Base-by-base conservation (phyloP, 495 filamentous ascomycete species). In the Tetracladium setigerum region DNA sequence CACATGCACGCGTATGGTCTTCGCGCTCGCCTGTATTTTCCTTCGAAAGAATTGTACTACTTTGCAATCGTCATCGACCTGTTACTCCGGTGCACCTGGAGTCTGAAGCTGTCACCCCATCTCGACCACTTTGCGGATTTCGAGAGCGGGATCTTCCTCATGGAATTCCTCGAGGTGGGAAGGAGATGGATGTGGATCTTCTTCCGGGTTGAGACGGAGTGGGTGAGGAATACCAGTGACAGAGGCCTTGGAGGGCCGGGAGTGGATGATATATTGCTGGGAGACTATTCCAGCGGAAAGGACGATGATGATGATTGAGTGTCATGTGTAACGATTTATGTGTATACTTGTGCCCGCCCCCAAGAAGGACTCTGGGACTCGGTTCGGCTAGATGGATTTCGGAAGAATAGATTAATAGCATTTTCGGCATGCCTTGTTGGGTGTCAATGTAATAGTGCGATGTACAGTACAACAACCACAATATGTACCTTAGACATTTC, bases 111-210 rank as follows among this genome's bases (percentile, higher is more conserved):
- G 10, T 77, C 78, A 35, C 81, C 88, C 24, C 82, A 84, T 56
- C 67, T 97, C 40, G 81, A 87, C 54, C 83, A 84, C 63, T 77
- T 92, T 33, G 82, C 83, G 52, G 87, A 95, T 56, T 78, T 86
- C 51, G 92, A 97, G 65, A 81, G 82, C 41, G 72, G 73, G 1
- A 82, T 97, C 32, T 98, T 95, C 62, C 49, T 88, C n/a, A 77
- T 96, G 53, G 83, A 95, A 68, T 69, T 84, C 32, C 67, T 92
- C 14, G 92, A 98, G 64, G 82, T 97, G 7, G 73, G 84, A 15
- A 77, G 92, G 34, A 75, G 92, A 14, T 96, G 90, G 89, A 77
- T 97, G 55, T 98, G 92, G 92, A 86, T 92, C 38, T 96, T 97
- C 66, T 89, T 97, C 62, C 78, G 92, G 2, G 80, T 89, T 17